phyloP scores from a whole-genome alignment of 805 yeast species.

The Candida fluviatilis region DNA sequence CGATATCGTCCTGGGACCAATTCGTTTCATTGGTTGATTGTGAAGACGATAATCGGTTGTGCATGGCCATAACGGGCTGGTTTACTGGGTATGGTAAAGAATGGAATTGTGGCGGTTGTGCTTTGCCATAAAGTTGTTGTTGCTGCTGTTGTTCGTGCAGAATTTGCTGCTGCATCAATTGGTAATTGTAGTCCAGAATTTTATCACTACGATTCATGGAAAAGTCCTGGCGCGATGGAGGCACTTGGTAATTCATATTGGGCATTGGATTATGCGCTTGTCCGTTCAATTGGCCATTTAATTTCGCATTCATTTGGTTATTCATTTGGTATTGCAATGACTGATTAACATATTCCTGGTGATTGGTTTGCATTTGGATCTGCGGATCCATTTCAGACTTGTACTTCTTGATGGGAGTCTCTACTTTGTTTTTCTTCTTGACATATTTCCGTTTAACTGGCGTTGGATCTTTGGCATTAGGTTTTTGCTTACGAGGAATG shows the following conservation, averaged over 20 bases:
- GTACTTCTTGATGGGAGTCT: slow-evolving; percentile 47
- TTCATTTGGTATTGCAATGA: slow-evolving; percentile 42
- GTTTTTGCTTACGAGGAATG: slow-evolving; percentile 33
- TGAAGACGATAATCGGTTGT: slow-evolving; percentile 17
- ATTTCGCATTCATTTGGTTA: slow-evolving; percentile 44
- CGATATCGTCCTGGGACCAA: slow-evolving; percentile 40
- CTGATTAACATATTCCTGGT: not conserved
- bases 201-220: not conserved
- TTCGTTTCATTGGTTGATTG: slow-evolving; percentile 42
- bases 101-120: slow-evolving; percentile 4
- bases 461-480: slow-evolving; percentile 34
- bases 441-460: slow-evolving; percentile 40
- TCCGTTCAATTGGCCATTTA: slow-evolving; percentile 39
- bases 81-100: not conserved
- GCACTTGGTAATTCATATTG: slow-evolving; percentile 3
- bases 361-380: not conserved
- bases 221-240: slow-evolving; percentile 1
- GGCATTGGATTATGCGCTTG: slow-evolving; percentile 44
- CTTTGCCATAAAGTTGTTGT: slow-evolving; percentile 6
- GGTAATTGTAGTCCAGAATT: slow-evolving; percentile 4
- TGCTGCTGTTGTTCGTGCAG: slow-evolving; percentile 5
- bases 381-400: slow-evolving; percentile 31
- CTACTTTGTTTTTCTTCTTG: slow-evolving; percentile 57
- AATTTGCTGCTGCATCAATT: slow-evolving; percentile 3
- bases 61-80: not conserved